Conservation (phyloP, 805 yeast species). For the Lipomyces lipofer region DNA sequence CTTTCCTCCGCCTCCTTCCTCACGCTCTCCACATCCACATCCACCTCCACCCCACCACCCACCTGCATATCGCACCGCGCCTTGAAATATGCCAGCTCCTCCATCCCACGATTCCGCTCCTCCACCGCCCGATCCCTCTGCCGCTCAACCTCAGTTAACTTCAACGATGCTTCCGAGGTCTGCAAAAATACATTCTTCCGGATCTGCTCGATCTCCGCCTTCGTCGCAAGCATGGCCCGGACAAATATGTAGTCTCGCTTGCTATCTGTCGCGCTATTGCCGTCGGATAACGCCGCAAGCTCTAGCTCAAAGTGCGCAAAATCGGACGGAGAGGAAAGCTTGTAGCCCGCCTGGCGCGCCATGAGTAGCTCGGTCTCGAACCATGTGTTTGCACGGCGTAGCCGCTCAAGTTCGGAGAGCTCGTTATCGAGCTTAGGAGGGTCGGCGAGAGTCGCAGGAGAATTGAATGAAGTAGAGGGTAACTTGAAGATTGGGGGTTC, state of each 20-base stretch:
- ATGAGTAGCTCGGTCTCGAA: constrained; percentile 31
- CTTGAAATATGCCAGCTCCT: constrained; percentile 9
- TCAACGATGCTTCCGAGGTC: constrained; percentile 19
- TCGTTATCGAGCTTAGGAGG: constrained; percentile 1
- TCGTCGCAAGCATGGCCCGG: constrained; percentile 27
- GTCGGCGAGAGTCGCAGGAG: neutral
- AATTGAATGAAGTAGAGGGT: no score
- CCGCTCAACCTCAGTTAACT: constrained; percentile 15
- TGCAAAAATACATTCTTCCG: constrained; percentile 15
- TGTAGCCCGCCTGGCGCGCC: constrained; percentile 32
- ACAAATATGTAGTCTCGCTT: constrained; percentile 13
- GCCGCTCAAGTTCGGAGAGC: constrained; percentile 14
- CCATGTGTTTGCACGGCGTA: constrained; percentile 29
- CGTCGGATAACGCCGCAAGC: constrained; percentile 4
- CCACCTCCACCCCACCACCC: neutral
- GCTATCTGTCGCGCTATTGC: neutral
- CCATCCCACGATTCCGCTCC: constrained; percentile 18
- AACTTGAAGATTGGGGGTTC: constrained; percentile 1
- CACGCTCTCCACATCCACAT: neutral
- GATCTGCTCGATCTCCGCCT: constrained; percentile 29
- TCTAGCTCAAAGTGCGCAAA: constrained; percentile 16
- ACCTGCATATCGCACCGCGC: neutral
- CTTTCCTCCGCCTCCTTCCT: neutral
- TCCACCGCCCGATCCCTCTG: constrained; percentile 23
- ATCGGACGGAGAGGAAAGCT: constrained; percentile 13